Conservation (phyloP, 176 grass and related monocot genomes). For the Puccinellia tenuiflora region DNA sequence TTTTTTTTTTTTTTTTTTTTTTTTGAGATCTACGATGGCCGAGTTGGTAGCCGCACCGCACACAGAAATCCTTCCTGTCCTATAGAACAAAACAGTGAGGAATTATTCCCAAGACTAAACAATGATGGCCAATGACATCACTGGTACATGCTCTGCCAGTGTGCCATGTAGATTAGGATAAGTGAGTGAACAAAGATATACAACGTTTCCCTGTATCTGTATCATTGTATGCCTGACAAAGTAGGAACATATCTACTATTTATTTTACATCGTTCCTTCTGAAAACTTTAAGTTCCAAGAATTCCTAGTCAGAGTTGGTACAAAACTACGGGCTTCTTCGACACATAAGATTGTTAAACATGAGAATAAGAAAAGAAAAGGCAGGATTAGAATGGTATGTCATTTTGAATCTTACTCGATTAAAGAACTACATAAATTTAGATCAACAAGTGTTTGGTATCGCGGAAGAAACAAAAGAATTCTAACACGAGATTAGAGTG, state of each 20-base stretch:
- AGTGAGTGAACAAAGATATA: background rate
- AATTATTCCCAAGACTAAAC: background rate
- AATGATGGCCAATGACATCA: slow-evolving; percentile 15
- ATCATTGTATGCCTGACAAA: background rate
- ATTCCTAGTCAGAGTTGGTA: background rate
- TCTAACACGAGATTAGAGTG: no score
- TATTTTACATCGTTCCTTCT: background rate
- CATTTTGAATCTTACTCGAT: no score
- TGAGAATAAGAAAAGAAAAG: no score
- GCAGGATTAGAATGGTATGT: no score
- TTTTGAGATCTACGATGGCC: no score
- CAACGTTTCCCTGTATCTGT: background rate
- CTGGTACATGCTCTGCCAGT: background rate
- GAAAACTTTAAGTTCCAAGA: background rate
- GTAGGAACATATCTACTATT: background rate
- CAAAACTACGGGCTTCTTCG: no score
- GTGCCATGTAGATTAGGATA: background rate
- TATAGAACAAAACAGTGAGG: background rate
- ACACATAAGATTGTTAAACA: no score
- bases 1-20: no score
- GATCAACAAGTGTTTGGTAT: no score
- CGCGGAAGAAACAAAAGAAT: no score
- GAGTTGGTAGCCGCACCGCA: background rate
- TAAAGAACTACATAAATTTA: no score
- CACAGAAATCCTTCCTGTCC: background rate